These are phyloP conservation scores for Ophiostoma himal-ulmi DNA, from an alignment of 2,329 filamentous ascomycete genomes.

Conservation along the genomic window DNA sequence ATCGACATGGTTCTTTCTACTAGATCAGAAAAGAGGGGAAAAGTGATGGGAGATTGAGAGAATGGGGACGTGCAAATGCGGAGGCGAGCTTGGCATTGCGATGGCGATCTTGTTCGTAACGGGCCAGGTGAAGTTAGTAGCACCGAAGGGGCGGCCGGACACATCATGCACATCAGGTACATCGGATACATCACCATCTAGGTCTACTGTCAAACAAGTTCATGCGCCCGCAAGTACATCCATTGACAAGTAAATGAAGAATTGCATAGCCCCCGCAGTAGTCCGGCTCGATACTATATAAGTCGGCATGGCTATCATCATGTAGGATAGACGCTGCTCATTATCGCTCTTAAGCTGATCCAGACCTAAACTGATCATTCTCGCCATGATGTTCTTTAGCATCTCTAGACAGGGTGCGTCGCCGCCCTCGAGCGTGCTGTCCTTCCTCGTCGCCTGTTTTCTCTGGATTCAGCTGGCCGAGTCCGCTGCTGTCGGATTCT, in stretches of 20 bases:
- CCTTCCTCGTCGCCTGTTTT: not conserved
- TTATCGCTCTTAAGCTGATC: not conserved
- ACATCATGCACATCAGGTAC: not conserved
- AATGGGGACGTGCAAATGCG: not conserved
- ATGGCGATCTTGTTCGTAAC: not conserved
- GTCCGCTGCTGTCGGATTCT: not conserved
- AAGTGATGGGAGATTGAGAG: not conserved
- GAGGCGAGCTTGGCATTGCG: conserved; percentile 2
- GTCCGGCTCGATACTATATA: not conserved
- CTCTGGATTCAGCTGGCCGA: not conserved
- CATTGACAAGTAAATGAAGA: not conserved
- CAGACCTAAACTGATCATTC: not conserved
- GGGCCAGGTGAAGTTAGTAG: not conserved
- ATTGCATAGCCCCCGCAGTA: not conserved
- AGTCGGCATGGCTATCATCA: not conserved
- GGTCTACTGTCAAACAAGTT: not conserved
- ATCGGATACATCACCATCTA: not conserved
- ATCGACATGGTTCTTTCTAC: not conserved
- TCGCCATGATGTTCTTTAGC: not conserved
- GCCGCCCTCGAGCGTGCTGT: not conserved
- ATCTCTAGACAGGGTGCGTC: not conserved
- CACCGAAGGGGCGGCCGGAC: not conserved
- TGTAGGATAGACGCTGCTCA: not conserved
- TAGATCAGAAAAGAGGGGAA: conserved; percentile 3
- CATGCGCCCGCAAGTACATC: not conserved